Evolutionary conservation across 192 early-diverging fungal genomes (phyloP), one percentile per base, ranked within the genome.

Genomic region (Coemansia sp.): DNA sequence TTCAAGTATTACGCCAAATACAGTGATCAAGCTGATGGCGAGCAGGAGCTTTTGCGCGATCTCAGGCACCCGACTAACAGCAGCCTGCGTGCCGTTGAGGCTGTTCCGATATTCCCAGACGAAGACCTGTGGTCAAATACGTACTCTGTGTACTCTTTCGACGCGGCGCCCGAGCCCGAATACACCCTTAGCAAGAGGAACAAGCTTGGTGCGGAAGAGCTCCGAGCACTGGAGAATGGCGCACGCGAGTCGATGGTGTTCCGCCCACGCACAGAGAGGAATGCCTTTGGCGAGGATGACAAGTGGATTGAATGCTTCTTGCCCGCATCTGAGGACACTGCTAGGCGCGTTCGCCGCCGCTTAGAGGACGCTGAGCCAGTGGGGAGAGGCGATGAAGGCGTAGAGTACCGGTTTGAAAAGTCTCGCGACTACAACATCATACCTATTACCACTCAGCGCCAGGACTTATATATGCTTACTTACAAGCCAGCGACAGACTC

Each of bases 1-100:
- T 85, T 85, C 60, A 44, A 33, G 13, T 79, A 38, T 67, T 84
- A 73, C 66, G 60, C 68, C 42, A 73, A 76, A 47, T 73, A 74
- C 49, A 43, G 60, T 33, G 73, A 59, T 36, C 49, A 20, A 6
- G 60, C 68, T 1, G 70, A 75, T 46, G 75, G 75, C 54, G 66
- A 80, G 33, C 18, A 72, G 12, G 76, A 62, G 27, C 72, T 80
- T 20, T 47, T 85, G 65, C 66, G 55, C 38, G 60, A 42, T 42
- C 75, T 85, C 40, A 69, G 54, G 51, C 83, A 85, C 34, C 83
- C 83, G 31, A 85, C 75, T 2, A 80, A 85, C 73, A 59, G 47
- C 70, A 69, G 57, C 12, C 68, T 85, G 49, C 78, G 41, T 16
- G 83, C 83, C 13, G 73, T 80, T 24, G 83, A 85, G 57, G 51